Conservation (phyloP, 495 filamentous ascomycete genomes). For the Penicillium malachiteum region DNA sequence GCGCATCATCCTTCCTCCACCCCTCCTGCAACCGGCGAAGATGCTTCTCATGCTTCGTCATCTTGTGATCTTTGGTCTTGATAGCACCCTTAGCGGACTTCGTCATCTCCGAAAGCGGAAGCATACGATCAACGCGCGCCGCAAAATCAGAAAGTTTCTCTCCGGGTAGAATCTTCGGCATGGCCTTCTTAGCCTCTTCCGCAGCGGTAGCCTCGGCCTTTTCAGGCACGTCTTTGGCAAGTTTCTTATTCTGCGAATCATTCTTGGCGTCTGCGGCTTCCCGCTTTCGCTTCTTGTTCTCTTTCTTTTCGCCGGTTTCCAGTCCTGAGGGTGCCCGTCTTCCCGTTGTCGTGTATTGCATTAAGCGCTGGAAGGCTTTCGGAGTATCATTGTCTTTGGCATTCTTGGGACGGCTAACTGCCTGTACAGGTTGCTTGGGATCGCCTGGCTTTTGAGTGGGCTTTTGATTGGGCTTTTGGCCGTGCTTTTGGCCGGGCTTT, state of each 20-base stretch:
- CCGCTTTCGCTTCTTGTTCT: slow-evolving; percentile 52
- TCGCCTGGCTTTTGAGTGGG: neutral
- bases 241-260: neutral
- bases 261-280: slow-evolving; percentile 12
- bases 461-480: slow-evolving; percentile 12
- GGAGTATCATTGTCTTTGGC: slow-evolving; percentile 73
- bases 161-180: slow-evolving; percentile 73
- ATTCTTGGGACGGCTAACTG: slow-evolving; percentile 38
- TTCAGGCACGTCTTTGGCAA: neutral
- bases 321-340: slow-evolving; percentile 60
- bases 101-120: slow-evolving; percentile 69
- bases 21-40: slow-evolving; percentile 77
- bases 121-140: slow-evolving; percentile 78
- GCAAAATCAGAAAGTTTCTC: slow-evolving; percentile 81
- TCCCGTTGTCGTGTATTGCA: slow-evolving; percentile 60
- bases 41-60: slow-evolving; percentile 79
- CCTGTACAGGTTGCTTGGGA: slow-evolving; percentile 14
- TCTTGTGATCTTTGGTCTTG: slow-evolving; percentile 54
- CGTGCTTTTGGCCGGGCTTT: slow-evolving; percentile 14
- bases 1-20: slow-evolving; percentile 76
- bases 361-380: slow-evolving; percentile 77
- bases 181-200: slow-evolving; percentile 20
- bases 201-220: neutral
- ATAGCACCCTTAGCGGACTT: slow-evolving; percentile 28
- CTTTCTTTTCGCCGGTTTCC: slow-evolving; percentile 59